Evolutionary conservation across 78 protist species (phyloP), one percentile per base, ranked within the genome.

Genomic region (Dictyostelium citrinum): DNA sequence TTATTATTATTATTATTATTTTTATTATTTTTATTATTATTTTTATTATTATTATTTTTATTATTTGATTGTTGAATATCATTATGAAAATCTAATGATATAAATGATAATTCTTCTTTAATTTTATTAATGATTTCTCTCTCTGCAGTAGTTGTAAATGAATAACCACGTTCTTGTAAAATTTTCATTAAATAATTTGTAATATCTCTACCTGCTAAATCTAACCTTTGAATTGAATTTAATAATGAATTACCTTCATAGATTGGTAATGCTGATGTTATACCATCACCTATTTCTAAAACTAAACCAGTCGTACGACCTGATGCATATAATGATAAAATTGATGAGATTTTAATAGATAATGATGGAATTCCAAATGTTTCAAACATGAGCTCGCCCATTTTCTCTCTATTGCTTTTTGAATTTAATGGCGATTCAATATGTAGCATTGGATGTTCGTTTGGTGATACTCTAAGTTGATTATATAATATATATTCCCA

Each of bases 351-450:
- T 7, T 31, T 9, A 6, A 98, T 29, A 68, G 51, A 95, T 22
- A 96, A 20, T 17, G 97, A 98, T 14, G 98, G 99, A 29, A 82
- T 74, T 72, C 96, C 91, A 97, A 98, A 98, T 16, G 99, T 91
- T 85, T 99, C 99, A 78, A 99, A 98, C 97, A 99, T 81, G 94
- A 98, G 75, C 84, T 98, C 75, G 45, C 95, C 39, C 95, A 98
- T 90, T 90, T 93, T 90, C 95, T 98, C 99, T 67, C 99, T 84
- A 96, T 99, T 98, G n/a, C 71, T 94, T 80, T 81, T 95, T 12
- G 99, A 98, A 93, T 98, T 98, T 78, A 98, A 92, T 24, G 99
- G 98, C 9, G 99, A 93, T 90, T 98, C 99, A 8, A 99, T 97
- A 22, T 98, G 85, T 16, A 98, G 95, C 3, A 98, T 97, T 43